Evolutionary conservation across 164 flowering plant genomes (phyloP).

Genomic region (Chloranthus sessilifolius): DNA sequence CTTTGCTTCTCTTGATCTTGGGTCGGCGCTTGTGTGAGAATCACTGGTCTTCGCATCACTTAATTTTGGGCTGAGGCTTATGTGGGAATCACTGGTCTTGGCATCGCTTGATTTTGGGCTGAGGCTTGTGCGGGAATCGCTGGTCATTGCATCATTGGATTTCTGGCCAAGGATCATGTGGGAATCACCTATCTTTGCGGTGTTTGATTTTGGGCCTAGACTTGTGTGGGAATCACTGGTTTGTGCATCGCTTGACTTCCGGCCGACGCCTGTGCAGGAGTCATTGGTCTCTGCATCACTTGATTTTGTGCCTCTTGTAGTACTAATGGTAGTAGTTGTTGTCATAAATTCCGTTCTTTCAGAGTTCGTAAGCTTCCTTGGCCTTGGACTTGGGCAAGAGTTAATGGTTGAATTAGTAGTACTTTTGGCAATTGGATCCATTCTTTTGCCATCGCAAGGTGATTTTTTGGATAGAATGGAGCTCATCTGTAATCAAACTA

Average conservation of each 20-base stretch:
- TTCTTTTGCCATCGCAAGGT: conserved; percentile 12
- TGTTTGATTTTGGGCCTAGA: conserved; percentile 11
- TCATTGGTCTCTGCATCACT: too few relatives aligned
- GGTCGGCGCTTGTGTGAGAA: background rate
- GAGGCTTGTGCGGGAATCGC: background rate
- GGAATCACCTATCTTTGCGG: conserved; percentile 11
- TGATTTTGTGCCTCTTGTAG: conserved; percentile 4
- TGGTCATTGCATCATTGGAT: too few relatives aligned
- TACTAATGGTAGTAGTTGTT: conserved; percentile 1
- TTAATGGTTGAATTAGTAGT: too few relatives aligned
- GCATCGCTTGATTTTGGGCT: conserved; percentile 13
- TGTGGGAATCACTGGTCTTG: conserved; percentile 8
- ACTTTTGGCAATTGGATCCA: conserved; percentile 11
- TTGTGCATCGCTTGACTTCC: too few relatives aligned
- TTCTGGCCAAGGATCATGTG: conserved; percentile 10
- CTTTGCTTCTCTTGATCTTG: conserved; percentile 13
- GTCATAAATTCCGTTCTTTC: too few relatives aligned
- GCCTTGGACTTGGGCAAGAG: conserved; percentile 5
- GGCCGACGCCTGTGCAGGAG: too few relatives aligned
- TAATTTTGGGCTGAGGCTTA: conserved; percentile 13
- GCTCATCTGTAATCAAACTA: conserved; percentile 22
- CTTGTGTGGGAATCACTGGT: background rate
- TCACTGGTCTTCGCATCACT: background rate
- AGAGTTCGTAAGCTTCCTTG: conserved; percentile 9
- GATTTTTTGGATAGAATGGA: conserved; percentile 17